These are phyloP conservation scores for Colletotrichum simmondsii DNA, from an alignment of 2,329 filamentous ascomycete species.

Conservation along the genomic window DNA sequence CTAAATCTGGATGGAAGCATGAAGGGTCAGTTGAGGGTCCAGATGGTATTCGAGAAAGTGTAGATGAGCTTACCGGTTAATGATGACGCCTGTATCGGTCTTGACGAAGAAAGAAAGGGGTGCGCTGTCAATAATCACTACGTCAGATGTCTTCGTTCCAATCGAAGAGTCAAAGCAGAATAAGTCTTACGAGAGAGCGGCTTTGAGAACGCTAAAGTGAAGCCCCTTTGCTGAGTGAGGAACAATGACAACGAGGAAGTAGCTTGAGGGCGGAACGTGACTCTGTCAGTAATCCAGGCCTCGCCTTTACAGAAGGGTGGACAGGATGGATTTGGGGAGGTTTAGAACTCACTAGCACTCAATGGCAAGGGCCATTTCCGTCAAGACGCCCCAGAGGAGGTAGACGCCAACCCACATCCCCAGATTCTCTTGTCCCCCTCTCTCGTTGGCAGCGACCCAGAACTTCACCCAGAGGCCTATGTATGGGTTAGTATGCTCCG, in stretches of 20 bases:
- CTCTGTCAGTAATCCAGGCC: not conserved
- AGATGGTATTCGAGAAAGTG: too few species aligned
- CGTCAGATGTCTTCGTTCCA: not conserved
- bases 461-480: slow-evolving; percentile 21
- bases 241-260: slow-evolving; percentile 19
- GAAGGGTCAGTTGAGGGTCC: not conserved
- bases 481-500: not conserved
- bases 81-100: slow-evolving; percentile 37
- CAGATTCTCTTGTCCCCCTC: not conserved
- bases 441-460: slow-evolving; percentile 20
- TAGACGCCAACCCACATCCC: slow-evolving; percentile 22
- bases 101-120: slow-evolving; percentile 38
- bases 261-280: not conserved
- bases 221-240: slow-evolving; percentile 29
- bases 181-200: slow-evolving; percentile 3
- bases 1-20: slow-evolving; percentile 34
- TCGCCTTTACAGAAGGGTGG: not conserved
- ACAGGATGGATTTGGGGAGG: not conserved
- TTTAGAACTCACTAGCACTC: not conserved
- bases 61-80: slow-evolving; percentile 32
- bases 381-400: slow-evolving; percentile 17
- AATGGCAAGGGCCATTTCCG: not conserved
- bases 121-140: not conserved
- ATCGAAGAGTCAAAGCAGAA: too few species aligned
- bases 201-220: slow-evolving; percentile 19